A percentile compares a stretch with the other conserved stretches of the same genome.
Evolutionary conservation across 1,139 yeast species (phyloP).

Genomic region (Pichia sp.): DNA sequence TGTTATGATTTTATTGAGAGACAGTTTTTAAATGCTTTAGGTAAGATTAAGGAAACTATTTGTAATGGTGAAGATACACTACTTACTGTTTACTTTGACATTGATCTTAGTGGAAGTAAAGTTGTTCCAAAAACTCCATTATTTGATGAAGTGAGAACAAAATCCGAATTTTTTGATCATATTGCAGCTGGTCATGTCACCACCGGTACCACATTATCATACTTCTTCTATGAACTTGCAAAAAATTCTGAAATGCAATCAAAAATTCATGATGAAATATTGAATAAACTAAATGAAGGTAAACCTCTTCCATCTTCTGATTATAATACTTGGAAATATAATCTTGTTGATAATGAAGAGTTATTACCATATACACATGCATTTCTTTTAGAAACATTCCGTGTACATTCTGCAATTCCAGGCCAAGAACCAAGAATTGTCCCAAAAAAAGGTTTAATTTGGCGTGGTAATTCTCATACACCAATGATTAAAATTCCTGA

Average conservation of each 20-base stretch:
- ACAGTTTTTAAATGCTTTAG: conserved; percentile 32
- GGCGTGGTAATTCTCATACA: conserved; percentile 25
- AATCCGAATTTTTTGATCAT: conserved; percentile 45
- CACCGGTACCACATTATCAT: conserved; percentile 61
- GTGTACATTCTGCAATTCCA: conserved; percentile 67
- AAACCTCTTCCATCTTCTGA: conserved; percentile 5
- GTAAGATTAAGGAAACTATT: conserved; percentile 25
- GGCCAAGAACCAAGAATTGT: conserved; percentile 65
- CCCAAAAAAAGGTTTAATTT: conserved; percentile 29
- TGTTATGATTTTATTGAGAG: conserved; percentile 48
- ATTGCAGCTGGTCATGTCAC: conserved; percentile 73
- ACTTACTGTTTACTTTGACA: conserved; percentile 23
- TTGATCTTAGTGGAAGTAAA: conserved; percentile 7
- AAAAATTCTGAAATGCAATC: conserved; percentile 39
- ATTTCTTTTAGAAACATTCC: conserved; percentile 47
- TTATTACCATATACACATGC: conserved; percentile 51
- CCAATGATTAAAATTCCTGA: conserved; percentile 37
- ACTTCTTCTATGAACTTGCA: conserved; percentile 53
- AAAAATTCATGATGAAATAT: conserved; percentile 39
- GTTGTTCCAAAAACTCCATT: conserved; percentile 7
- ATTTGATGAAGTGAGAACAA: conserved; percentile 27
- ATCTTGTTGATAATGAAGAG: conserved; percentile 35
- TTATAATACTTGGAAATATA: conserved; percentile 16
- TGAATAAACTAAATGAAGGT: conserved; percentile 14
- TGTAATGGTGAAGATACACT: conserved; percentile 21